phyloP scores from a whole-genome alignment of 2,329 filamentous ascomycete genomes.

The Rasamsonia emersonii region DNA sequence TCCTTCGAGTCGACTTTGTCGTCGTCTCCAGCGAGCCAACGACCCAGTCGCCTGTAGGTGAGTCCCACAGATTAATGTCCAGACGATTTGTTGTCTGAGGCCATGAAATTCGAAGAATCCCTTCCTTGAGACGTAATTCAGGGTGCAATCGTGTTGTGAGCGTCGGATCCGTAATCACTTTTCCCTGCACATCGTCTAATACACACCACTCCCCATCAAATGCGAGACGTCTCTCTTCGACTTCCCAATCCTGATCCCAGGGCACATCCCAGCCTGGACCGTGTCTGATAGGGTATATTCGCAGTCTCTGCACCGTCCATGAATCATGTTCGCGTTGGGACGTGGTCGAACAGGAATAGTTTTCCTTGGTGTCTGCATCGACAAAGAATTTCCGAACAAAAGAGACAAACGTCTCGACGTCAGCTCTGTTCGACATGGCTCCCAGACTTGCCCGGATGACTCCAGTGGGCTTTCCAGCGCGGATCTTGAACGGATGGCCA shows the following conservation, averaged over 20 bases:
- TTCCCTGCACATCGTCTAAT: conserved; percentile 31
- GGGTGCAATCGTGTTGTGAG: conserved; percentile 61
- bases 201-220: conserved; percentile 98
- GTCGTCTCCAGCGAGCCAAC: conserved; percentile 5
- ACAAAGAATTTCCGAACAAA: conserved; percentile 66
- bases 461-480: conserved; percentile 77
- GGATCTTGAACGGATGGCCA: conserved; percentile 70
- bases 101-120: conserved; percentile 27
- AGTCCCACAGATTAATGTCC: conserved; percentile 49
- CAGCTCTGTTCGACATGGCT: conserved; percentile 72
- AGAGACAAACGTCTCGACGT: conserved; percentile 62
- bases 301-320: conserved; percentile 51
- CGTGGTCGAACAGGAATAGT: conserved; percentile 9
- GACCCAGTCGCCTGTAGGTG: conserved; percentile 59
- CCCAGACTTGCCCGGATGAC: conserved; percentile 78
- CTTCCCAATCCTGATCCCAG: conserved; percentile 57
- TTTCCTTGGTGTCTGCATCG: too few species aligned
- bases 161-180: conserved; percentile 24
- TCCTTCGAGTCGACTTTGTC: conserved; percentile 9
- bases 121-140: conserved; percentile 27
- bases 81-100: conserved; percentile 44
- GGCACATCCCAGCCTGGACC: conserved; percentile 75
- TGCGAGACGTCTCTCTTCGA: conserved; percentile 70
- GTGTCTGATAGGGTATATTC: conserved; percentile 87
- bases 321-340: conserved; percentile 20